Conservation (phyloP, 192 early-diverging fungal genomes). For the Mortierella antarctica region DNA sequence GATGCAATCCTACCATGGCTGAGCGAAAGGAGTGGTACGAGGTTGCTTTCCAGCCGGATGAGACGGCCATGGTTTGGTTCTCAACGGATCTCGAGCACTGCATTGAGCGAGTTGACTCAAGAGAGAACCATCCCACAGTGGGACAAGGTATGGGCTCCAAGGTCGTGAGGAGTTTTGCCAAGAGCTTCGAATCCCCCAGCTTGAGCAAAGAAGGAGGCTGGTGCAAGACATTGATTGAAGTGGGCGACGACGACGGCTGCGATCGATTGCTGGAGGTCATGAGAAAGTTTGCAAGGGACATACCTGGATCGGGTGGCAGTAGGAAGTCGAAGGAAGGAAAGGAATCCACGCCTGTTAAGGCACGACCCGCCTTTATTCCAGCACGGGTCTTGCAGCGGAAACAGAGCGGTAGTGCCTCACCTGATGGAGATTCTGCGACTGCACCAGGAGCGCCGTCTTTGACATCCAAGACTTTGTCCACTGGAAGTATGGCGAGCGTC, state of each 20-base stretch:
- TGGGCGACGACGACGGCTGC: conserved; percentile 45
- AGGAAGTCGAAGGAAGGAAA: background rate
- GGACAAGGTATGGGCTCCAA: conserved; percentile 27
- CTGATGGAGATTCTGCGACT: background rate
- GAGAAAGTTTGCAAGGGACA: conserved; percentile 28
- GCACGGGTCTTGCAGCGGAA: conserved; percentile 44
- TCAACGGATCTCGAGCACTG: conserved; percentile 25
- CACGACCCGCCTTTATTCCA: conserved; percentile 46
- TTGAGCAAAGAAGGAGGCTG: conserved; percentile 41
- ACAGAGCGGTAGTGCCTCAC: background rate
- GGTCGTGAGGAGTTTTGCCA: conserved; percentile 43
- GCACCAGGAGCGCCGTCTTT: background rate
- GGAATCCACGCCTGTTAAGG: conserved; percentile 20
- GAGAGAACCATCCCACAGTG: conserved; percentile 44
- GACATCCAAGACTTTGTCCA: conserved; percentile 6
- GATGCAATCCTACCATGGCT: conserved; percentile 41
- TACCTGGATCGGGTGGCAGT: background rate
- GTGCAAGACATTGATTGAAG: conserved; percentile 43
- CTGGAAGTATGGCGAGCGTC: conserved; percentile 38
- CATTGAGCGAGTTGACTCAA: conserved; percentile 32
- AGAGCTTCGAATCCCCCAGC: conserved; percentile 39
- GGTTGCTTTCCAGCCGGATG: conserved; percentile 47
- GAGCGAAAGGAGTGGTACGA: conserved; percentile 52
- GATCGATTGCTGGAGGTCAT: conserved; percentile 24
- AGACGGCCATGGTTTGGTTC: conserved; percentile 43